These are phyloP conservation scores for Cercis canadensis DNA, from an alignment of 306 rosid species.

Conservation along the genomic window DNA sequence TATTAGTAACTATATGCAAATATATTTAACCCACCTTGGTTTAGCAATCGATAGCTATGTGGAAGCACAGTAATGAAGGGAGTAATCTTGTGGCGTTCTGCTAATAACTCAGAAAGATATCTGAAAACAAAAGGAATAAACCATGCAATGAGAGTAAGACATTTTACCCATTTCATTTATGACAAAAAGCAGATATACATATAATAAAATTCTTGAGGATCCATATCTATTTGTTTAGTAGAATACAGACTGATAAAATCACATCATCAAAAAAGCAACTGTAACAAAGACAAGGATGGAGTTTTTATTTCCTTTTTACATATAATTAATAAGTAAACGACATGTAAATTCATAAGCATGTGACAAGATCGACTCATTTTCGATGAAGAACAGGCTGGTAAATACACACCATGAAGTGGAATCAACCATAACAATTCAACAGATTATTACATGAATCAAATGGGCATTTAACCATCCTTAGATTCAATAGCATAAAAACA, in stretches of 20 bases:
- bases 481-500: neutral
- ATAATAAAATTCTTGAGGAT: neutral
- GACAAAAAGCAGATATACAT: neutral
- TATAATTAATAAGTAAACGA: neutral
- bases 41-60: conserved; percentile 65
- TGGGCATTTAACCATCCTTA: neutral
- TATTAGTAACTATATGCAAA: neutral
- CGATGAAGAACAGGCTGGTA: neutral
- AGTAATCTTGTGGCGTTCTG: conserved; percentile 78
- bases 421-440: neutral
- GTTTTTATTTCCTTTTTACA: neutral
- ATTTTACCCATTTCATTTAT: neutral
- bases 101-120: conserved; percentile 75
- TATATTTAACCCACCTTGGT: conserved; percentile 70
- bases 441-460: conserved; percentile 2
- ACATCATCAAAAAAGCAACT: neutral
- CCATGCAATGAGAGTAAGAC: conserved; percentile 7
- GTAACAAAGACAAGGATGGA: conserved; percentile 1
- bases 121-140: conserved; percentile 47
- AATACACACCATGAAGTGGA: neutral
- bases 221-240: neutral
- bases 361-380: conserved; percentile 24
- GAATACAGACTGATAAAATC: conserved; percentile 7
- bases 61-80: conserved; percentile 89
- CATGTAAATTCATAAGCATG: neutral